Percentiles rank a stretch among this genome's conserved stretches.
Evolutionary conservation across 345 rosid species (phyloP).

Genomic region (Tarenaya hassleriana): DNA sequence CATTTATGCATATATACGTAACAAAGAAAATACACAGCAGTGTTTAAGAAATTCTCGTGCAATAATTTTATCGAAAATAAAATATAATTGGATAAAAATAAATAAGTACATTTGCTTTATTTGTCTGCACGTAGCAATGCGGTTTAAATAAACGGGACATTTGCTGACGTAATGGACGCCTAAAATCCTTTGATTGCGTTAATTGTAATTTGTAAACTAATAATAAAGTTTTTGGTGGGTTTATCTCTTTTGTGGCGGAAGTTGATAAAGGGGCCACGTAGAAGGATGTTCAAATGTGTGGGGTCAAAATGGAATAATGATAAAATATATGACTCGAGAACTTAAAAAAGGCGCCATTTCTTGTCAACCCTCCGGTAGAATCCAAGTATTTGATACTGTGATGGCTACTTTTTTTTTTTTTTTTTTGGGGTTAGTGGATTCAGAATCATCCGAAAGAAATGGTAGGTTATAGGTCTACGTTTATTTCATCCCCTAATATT

Average conservation of each 20-base stretch:
- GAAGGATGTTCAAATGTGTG: conserved; percentile 10
- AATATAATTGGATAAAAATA: too few species aligned
- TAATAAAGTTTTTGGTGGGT: conserved; percentile 5
- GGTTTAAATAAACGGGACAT: too few species aligned
- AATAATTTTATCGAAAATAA: too few species aligned
- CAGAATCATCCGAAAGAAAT: conserved; percentile 26
- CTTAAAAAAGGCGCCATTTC: conserved; percentile 18
- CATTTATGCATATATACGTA: too few species aligned
- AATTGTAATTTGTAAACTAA: too few species aligned
- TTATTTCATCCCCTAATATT: conserved; percentile 18
- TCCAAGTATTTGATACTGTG: conserved; percentile 32
- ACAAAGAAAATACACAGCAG: too few species aligned
- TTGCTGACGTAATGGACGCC: too few species aligned
- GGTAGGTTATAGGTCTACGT: conserved; percentile 28
- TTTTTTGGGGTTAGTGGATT: conserved; percentile 16
- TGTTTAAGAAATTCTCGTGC: too few species aligned
- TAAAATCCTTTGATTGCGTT: not conserved
- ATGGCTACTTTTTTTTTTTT: not conserved
- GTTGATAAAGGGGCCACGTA: conserved; percentile 25
- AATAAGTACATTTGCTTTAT: too few species aligned
- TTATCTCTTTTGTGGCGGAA: conserved; percentile 20
- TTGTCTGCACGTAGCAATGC: too few species aligned
- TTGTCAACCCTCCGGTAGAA: conserved; percentile 18
- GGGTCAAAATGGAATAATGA: conserved; percentile 26
- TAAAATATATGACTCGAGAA: conserved; percentile 24